Conservation (phyloP, 2,329 filamentous ascomycete genomes). For the Aspergillus fumigatus region DNA sequence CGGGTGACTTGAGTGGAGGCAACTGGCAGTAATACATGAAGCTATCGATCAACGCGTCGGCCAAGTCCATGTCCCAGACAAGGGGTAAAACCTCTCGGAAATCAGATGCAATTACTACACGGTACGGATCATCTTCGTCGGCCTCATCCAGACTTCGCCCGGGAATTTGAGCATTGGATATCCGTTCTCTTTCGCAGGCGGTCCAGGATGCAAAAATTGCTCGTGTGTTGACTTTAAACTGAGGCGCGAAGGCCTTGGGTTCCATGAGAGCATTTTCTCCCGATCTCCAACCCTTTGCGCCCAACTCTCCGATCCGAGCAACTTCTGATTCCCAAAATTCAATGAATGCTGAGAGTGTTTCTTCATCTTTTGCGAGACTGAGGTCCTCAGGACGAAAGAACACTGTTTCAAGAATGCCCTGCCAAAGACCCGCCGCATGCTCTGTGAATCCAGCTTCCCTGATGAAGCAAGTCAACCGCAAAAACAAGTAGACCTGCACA, state of each 20-base stretch:
- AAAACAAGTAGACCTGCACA: constrained; percentile 64
- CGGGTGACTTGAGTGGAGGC: constrained; percentile 46
- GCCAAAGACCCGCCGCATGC: constrained; percentile 74
- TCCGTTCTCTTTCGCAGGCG: constrained; percentile 50
- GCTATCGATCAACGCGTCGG: constrained; percentile 57
- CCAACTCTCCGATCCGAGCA: constrained; percentile 69
- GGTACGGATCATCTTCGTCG: constrained; percentile 74
- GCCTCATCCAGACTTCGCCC: constrained; percentile 71
- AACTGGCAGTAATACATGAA: constrained; percentile 66
- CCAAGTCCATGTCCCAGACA: constrained; percentile 28
- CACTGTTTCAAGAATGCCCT: constrained; percentile 70
- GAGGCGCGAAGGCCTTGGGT: constrained; percentile 23
- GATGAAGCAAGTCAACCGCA: constrained; percentile 69
- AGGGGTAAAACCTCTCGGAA: constrained; percentile 57
- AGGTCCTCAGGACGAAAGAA: constrained; percentile 53
- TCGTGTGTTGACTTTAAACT: constrained; percentile 17
- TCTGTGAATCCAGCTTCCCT: constrained; percentile 75
- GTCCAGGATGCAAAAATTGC: constrained; percentile 44
- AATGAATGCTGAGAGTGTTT: constrained; percentile 47
- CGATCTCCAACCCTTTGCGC: constrained; percentile 64
- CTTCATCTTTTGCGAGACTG: constrained; percentile 10
- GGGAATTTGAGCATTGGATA: constrained; percentile 53
- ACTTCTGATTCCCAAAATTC: constrained; percentile 86
- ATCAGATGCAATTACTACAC: constrained; percentile 76
- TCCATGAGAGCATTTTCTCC: constrained; percentile 28